A percentile compares a stretch with the other conserved stretches of the same genome.
These are phyloP conservation scores for Mortierella alpina DNA, from an alignment of 192 early-diverging fungal species.

Conservation along the genomic window DNA sequence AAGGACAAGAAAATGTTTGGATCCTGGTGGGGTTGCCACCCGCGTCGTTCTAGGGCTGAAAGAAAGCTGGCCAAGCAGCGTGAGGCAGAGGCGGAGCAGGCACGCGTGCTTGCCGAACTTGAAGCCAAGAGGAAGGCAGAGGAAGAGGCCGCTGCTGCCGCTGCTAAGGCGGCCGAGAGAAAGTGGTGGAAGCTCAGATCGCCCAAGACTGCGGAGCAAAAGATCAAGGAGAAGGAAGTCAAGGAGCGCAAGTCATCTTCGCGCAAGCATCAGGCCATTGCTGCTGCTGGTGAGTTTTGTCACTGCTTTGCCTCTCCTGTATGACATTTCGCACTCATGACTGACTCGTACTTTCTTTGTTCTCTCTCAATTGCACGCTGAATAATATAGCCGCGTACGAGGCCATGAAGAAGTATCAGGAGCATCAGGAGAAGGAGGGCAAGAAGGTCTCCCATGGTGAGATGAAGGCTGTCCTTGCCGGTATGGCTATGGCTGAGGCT, in stretches of 20 bases:
- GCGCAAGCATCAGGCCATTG: conserved; percentile 45
- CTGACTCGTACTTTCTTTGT: background rate
- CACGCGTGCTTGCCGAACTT: conserved; percentile 28
- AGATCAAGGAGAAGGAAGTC: conserved; percentile 27
- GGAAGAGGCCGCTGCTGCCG: conserved; percentile 37
- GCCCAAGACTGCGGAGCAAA: conserved; percentile 24
- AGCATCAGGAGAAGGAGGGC: conserved; percentile 37
- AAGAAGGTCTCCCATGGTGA: conserved; percentile 41
- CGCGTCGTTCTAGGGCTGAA: conserved; percentile 40
- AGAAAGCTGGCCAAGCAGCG: conserved; percentile 45
- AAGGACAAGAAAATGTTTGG: conserved; percentile 47
- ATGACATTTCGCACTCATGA: background rate
- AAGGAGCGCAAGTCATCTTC: conserved; percentile 42
- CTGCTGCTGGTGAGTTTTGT: conserved; percentile 39
- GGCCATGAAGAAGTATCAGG: conserved; percentile 51
- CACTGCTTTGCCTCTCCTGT: background rate
- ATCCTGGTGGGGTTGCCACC: conserved; percentile 52
- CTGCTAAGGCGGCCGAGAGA: conserved; percentile 31
- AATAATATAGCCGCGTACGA: conserved; percentile 40
- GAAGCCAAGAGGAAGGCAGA: conserved; percentile 32
- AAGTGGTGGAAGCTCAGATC: conserved; percentile 42
- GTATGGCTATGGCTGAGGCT: conserved; percentile 57
- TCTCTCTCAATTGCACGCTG: background rate
- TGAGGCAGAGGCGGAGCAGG: conserved; percentile 40
- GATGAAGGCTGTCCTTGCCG: conserved; percentile 52